Conservation (phyloP, 805 yeast genomes). For the Maudiozyma serrabonitensis region DNA sequence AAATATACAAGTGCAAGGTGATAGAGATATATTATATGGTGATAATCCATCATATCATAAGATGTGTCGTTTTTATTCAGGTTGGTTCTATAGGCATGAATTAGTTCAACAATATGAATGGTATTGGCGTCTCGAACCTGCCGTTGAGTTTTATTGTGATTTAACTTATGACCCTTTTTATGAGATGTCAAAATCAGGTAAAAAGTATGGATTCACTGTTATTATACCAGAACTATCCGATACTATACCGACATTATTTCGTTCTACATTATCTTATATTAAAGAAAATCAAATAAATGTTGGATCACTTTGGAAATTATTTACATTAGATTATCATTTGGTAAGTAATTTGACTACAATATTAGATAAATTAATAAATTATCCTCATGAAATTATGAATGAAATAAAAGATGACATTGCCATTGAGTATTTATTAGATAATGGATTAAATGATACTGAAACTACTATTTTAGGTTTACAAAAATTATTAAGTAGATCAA, state of each 20-base stretch:
- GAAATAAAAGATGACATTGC: slow-evolving; percentile 24
- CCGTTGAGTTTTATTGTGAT: slow-evolving; percentile 83
- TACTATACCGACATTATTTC: slow-evolving; percentile 74
- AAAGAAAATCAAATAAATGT: slow-evolving; percentile 37
- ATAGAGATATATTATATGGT: slow-evolving; percentile 77
- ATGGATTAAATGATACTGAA: slow-evolving; percentile 2
- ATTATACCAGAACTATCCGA: slow-evolving; percentile 67
- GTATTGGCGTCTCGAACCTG: slow-evolving; percentile 97
- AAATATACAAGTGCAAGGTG: slow-evolving; percentile 62
- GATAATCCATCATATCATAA: slow-evolving; percentile 74
- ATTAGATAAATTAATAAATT: slow-evolving; percentile 25
- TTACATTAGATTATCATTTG: slow-evolving; percentile 36
- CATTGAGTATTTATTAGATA: slow-evolving; percentile 24
- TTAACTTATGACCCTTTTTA: slow-evolving; percentile 83
- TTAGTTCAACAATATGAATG: slow-evolving; percentile 63
- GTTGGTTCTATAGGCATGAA: slow-evolving; percentile 72
- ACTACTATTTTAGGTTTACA: slow-evolving; percentile 21
- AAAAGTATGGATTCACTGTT: slow-evolving; percentile 79
- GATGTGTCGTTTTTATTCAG: slow-evolving; percentile 92
- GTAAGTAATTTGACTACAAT: slow-evolving; percentile 26
- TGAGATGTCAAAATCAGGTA: slow-evolving; percentile 60
- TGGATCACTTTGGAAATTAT: slow-evolving; percentile 62
- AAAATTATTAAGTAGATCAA: slow-evolving; percentile 32
- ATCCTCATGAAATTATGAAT: slow-evolving; percentile 15
- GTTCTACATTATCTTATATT: slow-evolving; percentile 59